These are phyloP conservation scores for Drosera spatulata DNA, from an alignment of 179 eudicot genomes.

Conservation along the genomic window DNA sequence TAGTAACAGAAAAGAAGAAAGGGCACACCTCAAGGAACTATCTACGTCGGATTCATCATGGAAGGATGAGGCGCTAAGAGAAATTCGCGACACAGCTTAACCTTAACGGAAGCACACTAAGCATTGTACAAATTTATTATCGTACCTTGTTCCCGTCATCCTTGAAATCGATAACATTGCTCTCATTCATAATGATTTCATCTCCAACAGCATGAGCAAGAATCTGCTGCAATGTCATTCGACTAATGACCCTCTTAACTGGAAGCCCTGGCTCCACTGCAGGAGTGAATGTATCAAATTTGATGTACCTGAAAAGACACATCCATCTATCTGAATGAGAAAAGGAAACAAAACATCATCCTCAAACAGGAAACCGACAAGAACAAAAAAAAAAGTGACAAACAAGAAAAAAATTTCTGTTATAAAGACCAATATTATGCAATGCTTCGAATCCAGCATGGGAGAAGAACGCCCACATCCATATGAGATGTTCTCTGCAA, in stretches of 20 bases:
- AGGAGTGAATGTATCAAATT: conserved; percentile 98
- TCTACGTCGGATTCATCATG: too few species aligned
- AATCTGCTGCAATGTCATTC: conserved; percentile 86
- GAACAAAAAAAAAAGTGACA: too few species aligned
- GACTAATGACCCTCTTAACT: conserved; percentile 83
- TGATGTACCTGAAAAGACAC: conserved; percentile 63
- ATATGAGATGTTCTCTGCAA: too few species aligned
- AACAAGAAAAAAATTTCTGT: too few species aligned
- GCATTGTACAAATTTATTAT: background rate
- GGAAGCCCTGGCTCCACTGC: conserved; percentile 94
- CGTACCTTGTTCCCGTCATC: conserved; percentile 79
- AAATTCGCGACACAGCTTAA: too few species aligned
- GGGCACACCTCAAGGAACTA: too few species aligned
- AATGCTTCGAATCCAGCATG: too few species aligned
- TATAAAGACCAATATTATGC: too few species aligned
- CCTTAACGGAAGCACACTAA: background rate
- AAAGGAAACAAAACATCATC: background rate
- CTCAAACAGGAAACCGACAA: background rate
- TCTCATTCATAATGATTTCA: conserved; percentile 63
- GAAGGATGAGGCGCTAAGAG: too few species aligned
- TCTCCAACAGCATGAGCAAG: conserved; percentile 75
- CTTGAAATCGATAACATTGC: conserved; percentile 76
- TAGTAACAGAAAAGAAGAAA: background rate
- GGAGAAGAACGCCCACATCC: too few species aligned
- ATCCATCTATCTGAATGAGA: conserved; percentile 5